phyloP scores from a whole-genome alignment of 768 basidiomycete genomes.

The Russula ochroleuca region DNA sequence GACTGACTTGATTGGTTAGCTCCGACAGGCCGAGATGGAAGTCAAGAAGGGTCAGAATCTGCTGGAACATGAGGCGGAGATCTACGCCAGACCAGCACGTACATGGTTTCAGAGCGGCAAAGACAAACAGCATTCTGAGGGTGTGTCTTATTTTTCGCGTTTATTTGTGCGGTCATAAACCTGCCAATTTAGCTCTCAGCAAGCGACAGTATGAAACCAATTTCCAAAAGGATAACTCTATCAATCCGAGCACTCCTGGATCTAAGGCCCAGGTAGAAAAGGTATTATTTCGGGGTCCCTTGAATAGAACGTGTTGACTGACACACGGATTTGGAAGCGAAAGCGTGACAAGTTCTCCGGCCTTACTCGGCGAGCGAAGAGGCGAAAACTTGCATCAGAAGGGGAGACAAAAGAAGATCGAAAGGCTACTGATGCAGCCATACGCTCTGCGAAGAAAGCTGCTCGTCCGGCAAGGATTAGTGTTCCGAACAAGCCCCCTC shows the following conservation, averaged over 20 bases:
- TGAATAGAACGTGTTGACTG: constrained; percentile 5
- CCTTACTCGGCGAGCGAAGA: constrained; percentile 80
- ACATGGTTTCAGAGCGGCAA: constrained; percentile 97
- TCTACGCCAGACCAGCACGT: constrained; percentile 86
- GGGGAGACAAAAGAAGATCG: constrained; percentile 66
- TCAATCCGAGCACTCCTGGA: constrained; percentile 36
- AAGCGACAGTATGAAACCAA: constrained; percentile 70
- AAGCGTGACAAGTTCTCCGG: constrained; percentile 78
- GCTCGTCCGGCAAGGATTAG: constrained; percentile 73
- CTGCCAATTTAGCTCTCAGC: constrained; percentile 53
- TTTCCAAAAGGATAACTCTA: constrained; percentile 36
- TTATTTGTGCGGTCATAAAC: constrained; percentile 2
- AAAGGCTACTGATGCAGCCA: constrained; percentile 60
- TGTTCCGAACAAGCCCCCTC: constrained; percentile 38
- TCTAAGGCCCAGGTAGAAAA: constrained; percentile 37
- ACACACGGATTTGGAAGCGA: constrained; percentile 42
- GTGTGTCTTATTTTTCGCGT: constrained; percentile 38
- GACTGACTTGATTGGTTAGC: constrained; percentile 39
- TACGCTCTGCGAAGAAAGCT: constrained; percentile 84
- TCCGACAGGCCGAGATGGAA: constrained; percentile 94
- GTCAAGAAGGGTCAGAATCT: constrained; percentile 92
- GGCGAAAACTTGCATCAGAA: constrained; percentile 82
- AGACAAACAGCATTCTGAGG: constrained; percentile 77
- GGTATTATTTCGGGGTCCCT: constrained; percentile 21
- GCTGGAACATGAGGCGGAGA: constrained; percentile 89